Percentiles rank a stretch among this genome's conserved stretches.
phyloP scores from a whole-genome alignment of 2,329 filamentous ascomycete genomes.

The Hortaea sp. region DNA sequence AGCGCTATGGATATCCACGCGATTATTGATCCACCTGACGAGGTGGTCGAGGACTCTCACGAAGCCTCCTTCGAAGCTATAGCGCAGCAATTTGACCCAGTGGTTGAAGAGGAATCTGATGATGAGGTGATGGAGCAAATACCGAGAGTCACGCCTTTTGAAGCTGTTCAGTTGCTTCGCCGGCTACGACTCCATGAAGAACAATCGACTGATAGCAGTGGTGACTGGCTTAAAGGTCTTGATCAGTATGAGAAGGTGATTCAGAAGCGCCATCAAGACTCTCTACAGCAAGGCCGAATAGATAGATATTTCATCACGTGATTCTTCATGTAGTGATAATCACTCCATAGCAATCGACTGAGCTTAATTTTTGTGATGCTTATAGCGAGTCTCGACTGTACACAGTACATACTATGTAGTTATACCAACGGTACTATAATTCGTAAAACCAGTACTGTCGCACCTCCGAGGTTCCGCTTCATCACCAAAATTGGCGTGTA shows the following conservation, averaged over 20 bases:
- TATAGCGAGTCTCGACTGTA: too few relatives aligned
- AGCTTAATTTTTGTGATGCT: too few relatives aligned
- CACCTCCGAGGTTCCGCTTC: too few relatives aligned
- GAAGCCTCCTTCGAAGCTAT: too few relatives aligned
- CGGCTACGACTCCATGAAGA: background rate
- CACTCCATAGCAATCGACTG: background rate
- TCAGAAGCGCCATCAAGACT: background rate
- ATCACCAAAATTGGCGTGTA: too few relatives aligned
- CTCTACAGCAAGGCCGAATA: background rate
- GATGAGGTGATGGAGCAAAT: background rate
- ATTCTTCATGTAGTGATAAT: background rate
- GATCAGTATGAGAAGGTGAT: background rate
- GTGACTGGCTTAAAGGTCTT: background rate
- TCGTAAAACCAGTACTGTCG: too few relatives aligned
- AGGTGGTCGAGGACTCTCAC: too few relatives aligned
- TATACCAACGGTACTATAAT: too few relatives aligned
- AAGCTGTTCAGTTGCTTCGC: background rate
- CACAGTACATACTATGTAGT: too few relatives aligned
- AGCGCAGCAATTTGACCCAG: too few relatives aligned
- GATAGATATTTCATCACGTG: background rate
- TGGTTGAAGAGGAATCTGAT: background rate
- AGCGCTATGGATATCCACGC: too few relatives aligned
- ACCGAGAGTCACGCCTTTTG: background rate
- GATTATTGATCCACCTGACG: too few relatives aligned
- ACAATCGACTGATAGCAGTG: background rate